Evolutionary conservation across 768 basidiomycete genomes (phyloP).

Genomic region (Tricholoma hemisulphureum): DNA sequence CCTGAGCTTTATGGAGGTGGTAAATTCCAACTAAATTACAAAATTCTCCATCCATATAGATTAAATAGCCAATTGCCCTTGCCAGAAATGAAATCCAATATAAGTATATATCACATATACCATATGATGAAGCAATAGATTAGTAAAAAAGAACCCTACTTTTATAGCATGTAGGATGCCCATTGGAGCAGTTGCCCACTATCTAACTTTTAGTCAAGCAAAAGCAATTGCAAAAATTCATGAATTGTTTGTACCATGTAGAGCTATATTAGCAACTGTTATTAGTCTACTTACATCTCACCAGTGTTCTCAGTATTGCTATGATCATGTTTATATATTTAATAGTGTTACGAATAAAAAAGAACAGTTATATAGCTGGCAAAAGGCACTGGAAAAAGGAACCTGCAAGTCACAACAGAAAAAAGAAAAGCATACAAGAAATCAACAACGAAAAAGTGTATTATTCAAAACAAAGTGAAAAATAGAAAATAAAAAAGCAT

Average conservation of each 20-base stretch:
- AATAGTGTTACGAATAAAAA: background rate
- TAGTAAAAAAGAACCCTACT: background rate
- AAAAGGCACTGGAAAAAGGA: background rate
- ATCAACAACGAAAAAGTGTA: background rate
- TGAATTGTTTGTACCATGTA: background rate
- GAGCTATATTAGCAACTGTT: background rate
- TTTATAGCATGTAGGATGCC: slow-evolving; percentile 1
- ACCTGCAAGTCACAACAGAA: background rate
- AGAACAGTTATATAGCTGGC: too few relatives aligned
- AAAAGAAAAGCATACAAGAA: background rate
- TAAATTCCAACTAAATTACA: background rate
- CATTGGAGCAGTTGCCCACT: background rate
- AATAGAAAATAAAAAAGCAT: background rate
- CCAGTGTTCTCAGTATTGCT: background rate
- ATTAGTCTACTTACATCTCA: background rate
- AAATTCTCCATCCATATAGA: background rate
- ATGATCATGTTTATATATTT: background rate
- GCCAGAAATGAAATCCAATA: background rate
- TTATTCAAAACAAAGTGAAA: background rate
- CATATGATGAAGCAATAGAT: background rate
- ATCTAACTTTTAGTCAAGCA: background rate
- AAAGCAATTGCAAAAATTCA: background rate
- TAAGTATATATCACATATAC: background rate
- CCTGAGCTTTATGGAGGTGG: background rate
- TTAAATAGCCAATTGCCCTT: background rate